Conservation (phyloP, 2,329 filamentous ascomycete genomes). For the Metarhizium sp. region DNA sequence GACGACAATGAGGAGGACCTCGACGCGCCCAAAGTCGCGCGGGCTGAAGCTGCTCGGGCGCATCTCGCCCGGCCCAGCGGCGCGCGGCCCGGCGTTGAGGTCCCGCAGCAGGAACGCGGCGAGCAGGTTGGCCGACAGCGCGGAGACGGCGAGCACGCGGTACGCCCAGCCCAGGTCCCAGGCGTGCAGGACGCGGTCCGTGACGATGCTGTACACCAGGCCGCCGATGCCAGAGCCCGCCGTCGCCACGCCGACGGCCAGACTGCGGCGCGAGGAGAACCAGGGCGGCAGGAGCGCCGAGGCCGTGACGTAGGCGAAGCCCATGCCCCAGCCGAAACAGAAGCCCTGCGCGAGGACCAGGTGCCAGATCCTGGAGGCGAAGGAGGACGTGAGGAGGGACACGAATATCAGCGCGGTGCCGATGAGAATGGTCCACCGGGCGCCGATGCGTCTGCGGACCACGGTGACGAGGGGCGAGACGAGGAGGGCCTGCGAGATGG, state of each 20-base stretch:
- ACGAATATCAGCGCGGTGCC: slow-evolving; percentile 41
- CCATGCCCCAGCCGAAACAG: slow-evolving; percentile 52
- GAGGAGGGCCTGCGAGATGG: slow-evolving; percentile 33
- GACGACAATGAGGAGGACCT: slow-evolving; percentile 47
- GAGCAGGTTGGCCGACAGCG: slow-evolving; percentile 45
- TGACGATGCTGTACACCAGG: slow-evolving; percentile 13
- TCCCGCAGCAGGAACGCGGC: slow-evolving; percentile 51
- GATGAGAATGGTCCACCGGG: slow-evolving; percentile 33
- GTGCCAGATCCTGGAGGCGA: slow-evolving; percentile 46
- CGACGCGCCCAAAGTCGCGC: slow-evolving; percentile 21
- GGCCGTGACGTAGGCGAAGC: slow-evolving; percentile 46
- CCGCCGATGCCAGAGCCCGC: slow-evolving; percentile 38
- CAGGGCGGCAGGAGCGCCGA: slow-evolving; percentile 51
- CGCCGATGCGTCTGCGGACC: slow-evolving; percentile 19
- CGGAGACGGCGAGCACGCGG: slow-evolving; percentile 35
- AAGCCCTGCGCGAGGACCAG: slow-evolving; percentile 51
- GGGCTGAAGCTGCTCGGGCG: slow-evolving; percentile 12
- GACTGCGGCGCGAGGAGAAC: slow-evolving; percentile 44
- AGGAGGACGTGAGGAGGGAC: slow-evolving; percentile 43
- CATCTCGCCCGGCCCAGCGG: not conserved
- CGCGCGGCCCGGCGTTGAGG: slow-evolving; percentile 2
- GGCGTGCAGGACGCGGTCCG: slow-evolving; percentile 39
- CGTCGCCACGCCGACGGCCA: slow-evolving; percentile 48
- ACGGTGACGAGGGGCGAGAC: slow-evolving; percentile 29
- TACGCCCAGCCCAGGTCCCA: slow-evolving; percentile 48